phyloP scores from a whole-genome alignment of 176 grass and related monocot species.

The Ampelocalamus luodianensis region DNA sequence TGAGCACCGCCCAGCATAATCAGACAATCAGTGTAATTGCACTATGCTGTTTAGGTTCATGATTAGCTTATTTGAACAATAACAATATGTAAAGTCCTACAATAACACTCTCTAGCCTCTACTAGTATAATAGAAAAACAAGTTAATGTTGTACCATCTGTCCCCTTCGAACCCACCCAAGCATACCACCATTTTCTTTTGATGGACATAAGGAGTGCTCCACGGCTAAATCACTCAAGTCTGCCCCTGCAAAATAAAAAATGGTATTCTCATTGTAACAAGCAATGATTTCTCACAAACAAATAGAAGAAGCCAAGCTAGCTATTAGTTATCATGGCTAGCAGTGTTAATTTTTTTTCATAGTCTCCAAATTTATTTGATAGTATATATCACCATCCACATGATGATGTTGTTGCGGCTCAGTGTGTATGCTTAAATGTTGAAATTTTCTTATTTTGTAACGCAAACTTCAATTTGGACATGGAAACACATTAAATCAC shows the following conservation, averaged over 20 bases:
- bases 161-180: conserved; percentile 91
- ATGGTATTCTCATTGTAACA: not conserved
- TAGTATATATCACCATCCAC: not conserved
- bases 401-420: not conserved
- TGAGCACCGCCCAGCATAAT: not conserved
- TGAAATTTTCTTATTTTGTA: not conserved
- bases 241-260: conserved; percentile 61
- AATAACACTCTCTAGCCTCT: not conserved
- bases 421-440: not conserved
- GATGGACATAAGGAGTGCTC: conserved; percentile 94
- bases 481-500: not conserved
- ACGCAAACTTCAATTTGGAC: not conserved
- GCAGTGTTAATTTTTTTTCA: not conserved
- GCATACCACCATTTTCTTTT: conserved; percentile 97
- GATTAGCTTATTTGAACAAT: not conserved
- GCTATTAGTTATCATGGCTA: not conserved
- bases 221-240: conserved; percentile 90
- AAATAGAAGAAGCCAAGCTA: not conserved
- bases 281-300: not conserved
- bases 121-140: conserved; percentile 29
- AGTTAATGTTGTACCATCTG: conserved; percentile 69
- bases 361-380: not conserved
- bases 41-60: not conserved
- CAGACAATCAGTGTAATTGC: not conserved
- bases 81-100: conserved; percentile 4